Percentiles rank a stretch among this genome's conserved stretches.
phyloP scores from a whole-genome alignment of 2,329 filamentous ascomycete species.

The Stemphylium beticola region DNA sequence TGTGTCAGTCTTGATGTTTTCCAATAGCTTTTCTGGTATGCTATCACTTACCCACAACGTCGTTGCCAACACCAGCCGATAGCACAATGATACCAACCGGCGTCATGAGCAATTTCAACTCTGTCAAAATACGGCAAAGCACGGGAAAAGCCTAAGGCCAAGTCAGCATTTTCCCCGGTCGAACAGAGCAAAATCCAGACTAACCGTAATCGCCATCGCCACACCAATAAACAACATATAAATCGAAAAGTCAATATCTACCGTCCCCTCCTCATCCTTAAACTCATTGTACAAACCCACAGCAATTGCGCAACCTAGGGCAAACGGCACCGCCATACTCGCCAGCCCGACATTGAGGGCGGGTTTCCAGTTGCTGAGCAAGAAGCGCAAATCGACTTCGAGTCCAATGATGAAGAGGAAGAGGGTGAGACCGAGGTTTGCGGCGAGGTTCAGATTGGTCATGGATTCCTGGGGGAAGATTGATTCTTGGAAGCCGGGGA shows the following conservation, averaged over 20 bases:
- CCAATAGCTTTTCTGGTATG: neutral
- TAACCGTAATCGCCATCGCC: conserved; percentile 86
- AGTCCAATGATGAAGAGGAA: conserved; percentile 89
- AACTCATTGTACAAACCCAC: conserved; percentile 83
- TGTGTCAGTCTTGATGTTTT: neutral
- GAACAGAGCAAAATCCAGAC: conserved; percentile 13
- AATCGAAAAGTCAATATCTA: conserved; percentile 66
- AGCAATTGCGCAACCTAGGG: conserved; percentile 78
- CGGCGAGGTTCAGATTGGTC: conserved; percentile 75
- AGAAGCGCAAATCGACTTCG: conserved; percentile 81
- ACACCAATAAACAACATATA: conserved; percentile 86
- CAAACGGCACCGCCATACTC: conserved; percentile 84
- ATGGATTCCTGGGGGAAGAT: conserved; percentile 82
- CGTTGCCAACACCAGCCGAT: conserved; percentile 90
- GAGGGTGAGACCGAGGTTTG: conserved; percentile 81
- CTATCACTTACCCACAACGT: conserved; percentile 67
- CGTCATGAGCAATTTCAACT: conserved; percentile 83
- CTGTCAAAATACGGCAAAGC: conserved; percentile 89
- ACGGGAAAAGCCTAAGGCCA: conserved; percentile 73
- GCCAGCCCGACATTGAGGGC: conserved; percentile 78
- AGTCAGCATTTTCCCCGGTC: conserved; percentile 13
- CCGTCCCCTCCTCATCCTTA: conserved; percentile 60
- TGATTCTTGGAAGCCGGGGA: conserved; percentile 75
- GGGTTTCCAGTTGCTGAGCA: conserved; percentile 79
- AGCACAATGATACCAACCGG: conserved; percentile 87